Percentiles rank a stretch among this genome's conserved stretches.
These are phyloP conservation scores for Carpinus viminea DNA, from an alignment of 306 rosid species.

Conservation along the genomic window DNA sequence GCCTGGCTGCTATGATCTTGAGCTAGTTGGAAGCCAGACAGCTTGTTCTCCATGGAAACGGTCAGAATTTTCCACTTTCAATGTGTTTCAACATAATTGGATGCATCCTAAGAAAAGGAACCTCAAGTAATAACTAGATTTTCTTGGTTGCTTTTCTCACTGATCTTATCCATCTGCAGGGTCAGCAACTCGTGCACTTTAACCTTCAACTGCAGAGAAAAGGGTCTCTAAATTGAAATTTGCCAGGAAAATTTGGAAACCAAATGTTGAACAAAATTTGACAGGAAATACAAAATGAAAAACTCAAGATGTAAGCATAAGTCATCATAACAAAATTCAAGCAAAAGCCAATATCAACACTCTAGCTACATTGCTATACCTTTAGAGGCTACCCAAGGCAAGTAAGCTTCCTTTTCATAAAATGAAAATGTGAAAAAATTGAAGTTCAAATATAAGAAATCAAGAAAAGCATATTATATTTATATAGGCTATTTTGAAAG, in stretches of 20 bases:
- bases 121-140: constrained; percentile 12
- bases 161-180: constrained; percentile 64
- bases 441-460: not conserved
- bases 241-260: not conserved
- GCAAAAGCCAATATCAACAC: not conserved
- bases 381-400: not conserved
- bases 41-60: not conserved
- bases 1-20: not conserved
- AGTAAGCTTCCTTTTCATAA: not conserved
- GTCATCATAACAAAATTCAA: not conserved
- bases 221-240: constrained; percentile 4
- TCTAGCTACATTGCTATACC: not conserved
- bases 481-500: not conserved
- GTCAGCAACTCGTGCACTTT: constrained; percentile 73
- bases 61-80: not conserved
- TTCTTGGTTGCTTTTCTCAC: constrained; percentile 26
- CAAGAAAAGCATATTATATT: not conserved
- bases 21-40: not conserved
- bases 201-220: constrained; percentile 58
- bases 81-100: not conserved
- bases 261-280: not conserved
- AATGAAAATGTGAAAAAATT: not conserved
- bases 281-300: not conserved
- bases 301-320: not conserved
- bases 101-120: not conserved